Conservation (phyloP, 2,329 filamentous ascomycete species). For the Colletotrichum truncatum region DNA sequence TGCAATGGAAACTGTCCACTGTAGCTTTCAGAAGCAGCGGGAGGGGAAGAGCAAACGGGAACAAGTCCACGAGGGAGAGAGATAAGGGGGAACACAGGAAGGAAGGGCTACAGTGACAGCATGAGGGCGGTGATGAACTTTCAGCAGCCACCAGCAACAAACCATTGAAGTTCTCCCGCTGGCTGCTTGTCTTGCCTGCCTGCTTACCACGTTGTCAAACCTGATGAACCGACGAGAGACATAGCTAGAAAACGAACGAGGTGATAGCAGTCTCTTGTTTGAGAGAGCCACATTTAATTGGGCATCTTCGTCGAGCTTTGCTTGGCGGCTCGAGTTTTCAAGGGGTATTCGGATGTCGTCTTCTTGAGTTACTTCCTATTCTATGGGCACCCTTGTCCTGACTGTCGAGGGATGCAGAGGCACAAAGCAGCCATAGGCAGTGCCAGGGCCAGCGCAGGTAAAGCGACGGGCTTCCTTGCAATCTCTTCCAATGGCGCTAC, state of each 20-base stretch:
- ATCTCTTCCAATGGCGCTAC: background rate
- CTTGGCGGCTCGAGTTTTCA: background rate
- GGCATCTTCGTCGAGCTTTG: background rate
- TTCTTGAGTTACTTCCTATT: background rate
- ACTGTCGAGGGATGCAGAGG: background rate
- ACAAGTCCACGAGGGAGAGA: background rate
- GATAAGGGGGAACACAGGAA: too few relatives aligned
- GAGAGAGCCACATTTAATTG: too few relatives aligned
- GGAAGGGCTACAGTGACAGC: background rate
- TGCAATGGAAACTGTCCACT: background rate
- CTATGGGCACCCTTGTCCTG: background rate
- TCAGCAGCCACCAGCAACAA: background rate
- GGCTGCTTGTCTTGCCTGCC: background rate
- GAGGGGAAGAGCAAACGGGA: background rate
- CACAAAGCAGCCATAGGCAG: background rate
- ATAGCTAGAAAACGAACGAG: conserved; percentile 10
- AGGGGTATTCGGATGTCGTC: background rate
- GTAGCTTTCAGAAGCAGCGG: background rate
- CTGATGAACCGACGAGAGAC: background rate
- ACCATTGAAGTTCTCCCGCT: background rate
- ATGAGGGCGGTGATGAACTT: conserved; percentile 6
- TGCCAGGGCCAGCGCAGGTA: background rate
- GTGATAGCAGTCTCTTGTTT: background rate
- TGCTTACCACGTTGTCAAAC: background rate
- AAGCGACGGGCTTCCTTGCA: background rate